phyloP scores from a whole-genome alignment of 805 yeast species.

The Scheffersomyces coipomensis region DNA sequence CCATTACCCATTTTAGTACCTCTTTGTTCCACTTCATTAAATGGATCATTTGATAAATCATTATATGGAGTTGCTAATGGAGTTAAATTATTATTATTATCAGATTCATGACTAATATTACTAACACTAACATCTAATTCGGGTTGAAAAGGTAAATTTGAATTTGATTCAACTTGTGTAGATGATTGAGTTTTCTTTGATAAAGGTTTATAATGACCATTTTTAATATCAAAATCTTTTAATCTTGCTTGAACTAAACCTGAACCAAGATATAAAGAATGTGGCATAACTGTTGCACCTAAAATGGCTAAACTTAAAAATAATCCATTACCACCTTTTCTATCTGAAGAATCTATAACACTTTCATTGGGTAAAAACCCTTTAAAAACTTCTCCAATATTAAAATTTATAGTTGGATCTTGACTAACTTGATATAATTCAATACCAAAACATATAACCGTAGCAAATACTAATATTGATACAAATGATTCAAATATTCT shows the following conservation, averaged over 20 bases:
- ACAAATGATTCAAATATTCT: constrained; percentile 83
- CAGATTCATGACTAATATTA: neutral
- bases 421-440: constrained; percentile 70
- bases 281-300: constrained; percentile 50
- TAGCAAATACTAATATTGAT: constrained; percentile 70
- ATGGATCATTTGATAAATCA: neutral
- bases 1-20: neutral
- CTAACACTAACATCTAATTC: neutral
- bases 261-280: constrained; percentile 43
- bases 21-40: neutral
- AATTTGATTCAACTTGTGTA: neutral
- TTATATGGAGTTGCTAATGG: constrained; percentile 6
- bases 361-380: constrained; percentile 48
- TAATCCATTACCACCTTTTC: constrained; percentile 47
- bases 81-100: constrained; percentile 2
- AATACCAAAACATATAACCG: constrained; percentile 81
- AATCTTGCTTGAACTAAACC: constrained; percentile 44
- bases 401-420: constrained; percentile 44
- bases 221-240: constrained; percentile 38
- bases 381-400: constrained; percentile 48
- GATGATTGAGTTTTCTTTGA: neutral
- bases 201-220: constrained; percentile 28
- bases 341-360: constrained; percentile 32
- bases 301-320: constrained; percentile 45
- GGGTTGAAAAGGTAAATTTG: neutral